Evolutionary conservation across 2,329 filamentous ascomycete species (phyloP), one percentile per base, ranked within the genome.

Genomic region (Alternaria triticimaculans): DNA sequence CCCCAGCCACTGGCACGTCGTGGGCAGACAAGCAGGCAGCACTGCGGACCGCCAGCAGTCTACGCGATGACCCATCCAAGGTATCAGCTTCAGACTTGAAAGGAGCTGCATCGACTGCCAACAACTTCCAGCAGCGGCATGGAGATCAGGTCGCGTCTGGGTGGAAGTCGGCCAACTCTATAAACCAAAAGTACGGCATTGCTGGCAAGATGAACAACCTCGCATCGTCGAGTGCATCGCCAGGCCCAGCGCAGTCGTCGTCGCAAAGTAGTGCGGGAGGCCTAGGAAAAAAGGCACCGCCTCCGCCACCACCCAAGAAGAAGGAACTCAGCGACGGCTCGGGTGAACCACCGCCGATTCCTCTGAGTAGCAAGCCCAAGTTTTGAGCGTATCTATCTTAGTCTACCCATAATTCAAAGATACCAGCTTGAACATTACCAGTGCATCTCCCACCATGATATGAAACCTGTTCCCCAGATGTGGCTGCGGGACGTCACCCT

Each of bases 101-200:
- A 62, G 80, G 83, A 43, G 87, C 88, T 14, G 89, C 87, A 2
- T 83, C 84, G 26, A 91, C 88, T 41, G 86, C 87, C 43, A 89
- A 88, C 65, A 90, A 90, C 73, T 92, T 93, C 77, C 88, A 89
- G 14, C 87, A 92, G 74, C 82, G 89, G 26, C 90, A 93, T 71
- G 87, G 89, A 4, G 90, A 90, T 18, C 88, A 92, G 75, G 87
- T 92, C 6, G 85, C 87, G 2, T 81, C 86, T 6, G 90, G 90
- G 0, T 83, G 85, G 71, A 82, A 84, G 72, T 84, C 83, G 20
- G 88, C 89, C 5, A 87, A 85, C 64, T 82, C 80, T 2, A 70
- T 90, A 59, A 87, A 89, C 58, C 85, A 89, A 72, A 90, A 88
- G 74, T 90, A 90, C 69, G 87, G 87, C 4, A 80, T 89, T 55